Evolutionary conservation across 2,329 filamentous ascomycete species (phyloP).

Genomic region (Chaetothyriales sp.): DNA sequence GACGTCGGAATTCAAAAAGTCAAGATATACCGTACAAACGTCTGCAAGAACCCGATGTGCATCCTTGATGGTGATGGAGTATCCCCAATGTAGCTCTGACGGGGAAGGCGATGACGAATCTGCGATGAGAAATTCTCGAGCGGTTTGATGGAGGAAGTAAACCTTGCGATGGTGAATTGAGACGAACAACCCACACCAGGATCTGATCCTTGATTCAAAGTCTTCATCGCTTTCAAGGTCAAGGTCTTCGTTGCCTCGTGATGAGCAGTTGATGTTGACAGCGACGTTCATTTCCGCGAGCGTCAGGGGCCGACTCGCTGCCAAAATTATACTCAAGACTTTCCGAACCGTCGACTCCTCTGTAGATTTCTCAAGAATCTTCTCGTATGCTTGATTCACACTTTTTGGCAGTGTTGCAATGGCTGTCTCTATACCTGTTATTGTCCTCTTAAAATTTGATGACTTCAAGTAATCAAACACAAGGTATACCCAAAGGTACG

Average conservation of each 20-base stretch:
- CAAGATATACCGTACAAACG: no score
- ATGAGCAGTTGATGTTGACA: conserved; percentile 9
- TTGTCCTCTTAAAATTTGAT: conserved; percentile 4
- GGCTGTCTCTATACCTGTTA: conserved; percentile 11
- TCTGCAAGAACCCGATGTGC: no score
- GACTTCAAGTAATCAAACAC: conserved; percentile 14
- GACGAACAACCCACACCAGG: conserved; percentile 27
- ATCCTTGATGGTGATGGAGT: conserved; percentile 1
- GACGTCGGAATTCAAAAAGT: no score
- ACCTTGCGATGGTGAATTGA: conserved; percentile 22
- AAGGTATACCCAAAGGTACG: conserved; percentile 21
- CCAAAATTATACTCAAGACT: conserved; percentile 20
- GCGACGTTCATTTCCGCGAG: conserved; percentile 18
- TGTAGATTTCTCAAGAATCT: conserved; percentile 13
- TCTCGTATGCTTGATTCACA: conserved; percentile 21
- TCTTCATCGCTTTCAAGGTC: conserved; percentile 10
- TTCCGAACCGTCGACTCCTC: conserved; percentile 3
- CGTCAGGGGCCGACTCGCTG: conserved; percentile 17
- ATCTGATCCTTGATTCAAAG: conserved; percentile 17
- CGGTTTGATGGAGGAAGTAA: conserved; percentile 30
- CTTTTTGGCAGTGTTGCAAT: conserved; percentile 13
- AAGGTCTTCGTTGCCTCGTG: not conserved
- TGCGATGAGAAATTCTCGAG: conserved; percentile 25
- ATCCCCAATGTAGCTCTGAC: no score
- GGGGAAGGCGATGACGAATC: not conserved